Evolutionary conservation across 2,329 filamentous ascomycete species (phyloP).

Genomic region (Graphiopsis chlorocephala): DNA sequence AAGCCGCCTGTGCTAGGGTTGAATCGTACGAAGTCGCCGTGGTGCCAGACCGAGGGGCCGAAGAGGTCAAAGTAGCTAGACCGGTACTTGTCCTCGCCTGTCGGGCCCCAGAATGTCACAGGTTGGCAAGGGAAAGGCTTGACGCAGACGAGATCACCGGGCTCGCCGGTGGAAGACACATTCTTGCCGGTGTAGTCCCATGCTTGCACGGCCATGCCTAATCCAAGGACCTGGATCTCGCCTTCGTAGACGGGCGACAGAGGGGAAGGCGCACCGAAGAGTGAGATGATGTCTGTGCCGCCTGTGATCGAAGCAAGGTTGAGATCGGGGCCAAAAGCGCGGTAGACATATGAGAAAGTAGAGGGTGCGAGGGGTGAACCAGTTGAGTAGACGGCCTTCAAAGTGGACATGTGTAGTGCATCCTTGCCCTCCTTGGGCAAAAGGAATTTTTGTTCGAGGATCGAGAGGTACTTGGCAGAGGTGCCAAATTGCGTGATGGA

Average conservation of each 20-base stretch:
- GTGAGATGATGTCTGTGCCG: constrained; percentile 92
- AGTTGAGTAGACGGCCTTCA: constrained; percentile 90
- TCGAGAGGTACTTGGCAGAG: constrained; percentile 86
- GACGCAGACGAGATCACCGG: constrained; percentile 85
- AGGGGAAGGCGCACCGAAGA: constrained; percentile 80
- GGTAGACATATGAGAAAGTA: constrained; percentile 87
- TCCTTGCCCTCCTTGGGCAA: constrained; percentile 51
- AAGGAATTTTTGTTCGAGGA: constrained; percentile 76
- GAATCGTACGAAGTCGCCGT: constrained; percentile 83
- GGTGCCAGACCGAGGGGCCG: constrained; percentile 71
- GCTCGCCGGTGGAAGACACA: constrained; percentile 60
- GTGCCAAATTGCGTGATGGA: constrained; percentile 91
- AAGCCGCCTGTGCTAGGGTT: constrained; percentile 72
- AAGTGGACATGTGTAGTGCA: constrained; percentile 54
- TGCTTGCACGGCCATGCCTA: constrained; percentile 51
- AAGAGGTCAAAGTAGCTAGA: constrained; percentile 88
- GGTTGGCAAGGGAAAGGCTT: constrained; percentile 88
- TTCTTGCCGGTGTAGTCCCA: constrained; percentile 56
- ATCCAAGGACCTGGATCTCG: constrained; percentile 50
- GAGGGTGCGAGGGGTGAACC: constrained; percentile 89
- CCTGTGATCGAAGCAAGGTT: constrained; percentile 93
- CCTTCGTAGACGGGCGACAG: constrained; percentile 49
- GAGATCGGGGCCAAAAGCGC: constrained; percentile 72
- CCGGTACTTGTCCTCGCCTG: constrained; percentile 72
- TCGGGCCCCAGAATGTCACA: constrained; percentile 77